These are phyloP conservation scores for Leccinum fibrillosum DNA, from an alignment of 768 basidiomycete species.

Conservation along the genomic window DNA sequence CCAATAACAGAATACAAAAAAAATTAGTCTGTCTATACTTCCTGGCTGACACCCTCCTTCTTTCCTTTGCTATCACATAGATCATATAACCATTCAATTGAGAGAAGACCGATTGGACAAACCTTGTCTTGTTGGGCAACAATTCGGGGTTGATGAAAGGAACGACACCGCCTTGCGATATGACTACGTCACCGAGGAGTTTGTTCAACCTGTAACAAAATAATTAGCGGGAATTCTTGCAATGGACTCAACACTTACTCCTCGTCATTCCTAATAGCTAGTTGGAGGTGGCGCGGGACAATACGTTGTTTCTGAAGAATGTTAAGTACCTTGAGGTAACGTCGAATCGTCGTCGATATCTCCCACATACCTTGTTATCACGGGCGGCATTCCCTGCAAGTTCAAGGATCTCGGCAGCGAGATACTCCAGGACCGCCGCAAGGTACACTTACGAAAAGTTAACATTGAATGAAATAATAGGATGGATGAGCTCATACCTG, in stretches of 20 bases:
- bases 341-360: neutral
- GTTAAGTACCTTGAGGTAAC: neutral
- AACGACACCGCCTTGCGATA: slow-evolving; percentile 88
- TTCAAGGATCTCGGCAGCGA: slow-evolving; percentile 91
- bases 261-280: slow-evolving; percentile 90
- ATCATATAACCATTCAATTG: slow-evolving; percentile 2
- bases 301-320: slow-evolving; percentile 78
- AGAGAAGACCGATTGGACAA: neutral
- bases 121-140: slow-evolving; percentile 32
- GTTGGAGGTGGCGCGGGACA: slow-evolving; percentile 87
- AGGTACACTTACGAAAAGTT: slow-evolving; percentile 61
- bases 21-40: slow-evolving; percentile 21
- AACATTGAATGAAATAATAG: neutral
- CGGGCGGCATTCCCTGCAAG: slow-evolving; percentile 78
- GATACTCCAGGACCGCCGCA: slow-evolving; percentile 87
- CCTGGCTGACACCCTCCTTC: slow-evolving; percentile 32
- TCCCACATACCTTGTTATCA: slow-evolving; percentile 29
- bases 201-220: slow-evolving; percentile 56
- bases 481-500: slow-evolving; percentile 43
- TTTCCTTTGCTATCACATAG: slow-evolving; percentile 29
- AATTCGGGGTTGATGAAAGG: slow-evolving; percentile 57
- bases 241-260: slow-evolving; percentile 44
- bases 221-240: neutral
- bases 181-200: slow-evolving; percentile 81
- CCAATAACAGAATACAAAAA: slow-evolving; percentile 18